A percentile compares a stretch with the other conserved stretches of the same genome.
phyloP scores from a whole-genome alignment of 2,329 filamentous ascomycete genomes.

The Nemania abortiva region DNA sequence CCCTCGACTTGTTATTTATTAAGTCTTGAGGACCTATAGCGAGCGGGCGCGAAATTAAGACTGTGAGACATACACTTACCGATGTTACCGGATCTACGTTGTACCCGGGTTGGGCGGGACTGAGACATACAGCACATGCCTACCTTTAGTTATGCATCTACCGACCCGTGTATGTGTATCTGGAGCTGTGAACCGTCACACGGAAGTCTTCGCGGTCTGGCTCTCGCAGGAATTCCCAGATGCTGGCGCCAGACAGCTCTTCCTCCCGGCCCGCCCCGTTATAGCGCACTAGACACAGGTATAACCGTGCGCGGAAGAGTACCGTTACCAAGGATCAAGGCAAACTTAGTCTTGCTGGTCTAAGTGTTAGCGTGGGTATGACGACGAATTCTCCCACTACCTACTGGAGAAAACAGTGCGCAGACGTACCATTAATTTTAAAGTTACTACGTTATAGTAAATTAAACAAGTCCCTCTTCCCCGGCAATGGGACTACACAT shows the following conservation, averaged over 20 bases:
- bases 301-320: neutral
- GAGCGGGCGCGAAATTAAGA: neutral
- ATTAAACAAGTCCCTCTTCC: neutral
- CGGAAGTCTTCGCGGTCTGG: neutral
- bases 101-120: slow-evolving; percentile 42
- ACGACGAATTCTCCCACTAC: neutral
- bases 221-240: slow-evolving; percentile 6
- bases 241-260: neutral
- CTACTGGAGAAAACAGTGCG: neutral
- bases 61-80: slow-evolving; percentile 3
- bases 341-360: neutral
- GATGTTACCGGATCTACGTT: slow-evolving; percentile 16
- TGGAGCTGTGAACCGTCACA: neutral
- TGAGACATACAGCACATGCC: slow-evolving; percentile 40
- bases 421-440: neutral
- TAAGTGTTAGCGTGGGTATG: neutral
- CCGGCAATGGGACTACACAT: neutral
- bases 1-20: neutral
- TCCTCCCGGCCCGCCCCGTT: slow-evolving; percentile 21
- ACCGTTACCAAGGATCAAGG: neutral
- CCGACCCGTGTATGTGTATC: neutral
- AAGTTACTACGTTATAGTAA: neutral
- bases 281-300: neutral
- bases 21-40: neutral
- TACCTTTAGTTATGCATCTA: slow-evolving; percentile 7